phyloP scores from a whole-genome alignment of 2,329 filamentous ascomycete species.

The Cercospora brassicicola region DNA sequence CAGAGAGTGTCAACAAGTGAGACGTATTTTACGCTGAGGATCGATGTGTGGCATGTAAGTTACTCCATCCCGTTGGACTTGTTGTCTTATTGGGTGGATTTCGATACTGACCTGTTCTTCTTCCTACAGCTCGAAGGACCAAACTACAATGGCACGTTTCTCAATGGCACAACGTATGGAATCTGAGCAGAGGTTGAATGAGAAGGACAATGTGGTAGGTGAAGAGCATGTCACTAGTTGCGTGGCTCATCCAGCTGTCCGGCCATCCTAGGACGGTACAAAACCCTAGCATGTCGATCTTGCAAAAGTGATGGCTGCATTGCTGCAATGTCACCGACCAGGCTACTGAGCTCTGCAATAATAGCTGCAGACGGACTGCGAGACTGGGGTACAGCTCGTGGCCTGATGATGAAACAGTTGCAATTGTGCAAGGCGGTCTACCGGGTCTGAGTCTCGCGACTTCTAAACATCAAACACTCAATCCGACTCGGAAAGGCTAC shows the following conservation, averaged over 20 bases:
- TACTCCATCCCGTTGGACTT: not conserved
- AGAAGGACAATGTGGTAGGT: not conserved
- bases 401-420: not conserved
- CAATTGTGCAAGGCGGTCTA: not conserved
- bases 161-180: slow-evolving; percentile 26
- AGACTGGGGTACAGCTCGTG: not conserved
- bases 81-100: not conserved
- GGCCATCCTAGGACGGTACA: not conserved
- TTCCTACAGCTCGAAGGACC: slow-evolving; percentile 18
- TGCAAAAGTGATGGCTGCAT: not conserved
- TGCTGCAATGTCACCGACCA: not conserved
- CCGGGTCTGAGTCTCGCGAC: not conserved
- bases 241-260: not conserved
- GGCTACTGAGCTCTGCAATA: not conserved
- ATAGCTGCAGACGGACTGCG: not conserved
- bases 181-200: not conserved
- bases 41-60: slow-evolving; percentile 37
- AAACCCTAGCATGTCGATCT: not conserved
- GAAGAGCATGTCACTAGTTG: not conserved
- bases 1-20: slow-evolving; percentile 19
- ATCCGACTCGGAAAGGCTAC: not conserved
- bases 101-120: not conserved
- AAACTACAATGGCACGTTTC: slow-evolving; percentile 23
- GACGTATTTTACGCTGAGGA: slow-evolving; percentile 25
- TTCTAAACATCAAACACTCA: not conserved